Percentiles rank a stretch among this genome's conserved stretches.
Conservation (phyloP, 495 filamentous ascomycete genomes). For the Penicillium coffeae region DNA sequence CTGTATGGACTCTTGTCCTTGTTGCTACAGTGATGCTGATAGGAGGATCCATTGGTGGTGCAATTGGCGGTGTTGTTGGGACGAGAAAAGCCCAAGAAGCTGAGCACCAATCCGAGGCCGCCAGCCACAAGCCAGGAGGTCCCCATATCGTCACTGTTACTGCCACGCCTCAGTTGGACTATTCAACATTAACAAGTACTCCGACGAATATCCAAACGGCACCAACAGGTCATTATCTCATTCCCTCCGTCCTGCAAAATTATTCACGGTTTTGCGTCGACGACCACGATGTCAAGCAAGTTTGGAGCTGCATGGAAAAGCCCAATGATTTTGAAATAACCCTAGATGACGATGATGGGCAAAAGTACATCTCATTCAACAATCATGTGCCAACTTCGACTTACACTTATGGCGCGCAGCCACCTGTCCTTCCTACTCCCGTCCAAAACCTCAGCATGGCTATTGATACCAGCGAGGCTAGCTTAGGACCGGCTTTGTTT, state of each 20-base stretch:
- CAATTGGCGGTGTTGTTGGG: conserved; percentile 56
- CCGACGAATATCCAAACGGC: conserved; percentile 56
- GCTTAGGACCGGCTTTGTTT: conserved; percentile 70
- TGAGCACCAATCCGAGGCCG: conserved; percentile 10
- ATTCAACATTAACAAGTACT: conserved; percentile 54
- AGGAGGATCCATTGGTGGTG: conserved; percentile 52
- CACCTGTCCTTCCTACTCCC: conserved; percentile 49
- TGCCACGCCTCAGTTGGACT: conserved; percentile 59
- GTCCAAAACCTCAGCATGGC: conserved; percentile 56
- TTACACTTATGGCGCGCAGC: conserved; percentile 71
- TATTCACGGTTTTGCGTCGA: conserved; percentile 64
- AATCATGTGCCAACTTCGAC: conserved; percentile 20
- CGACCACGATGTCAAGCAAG: conserved; percentile 51
- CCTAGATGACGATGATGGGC: conserved; percentile 17
- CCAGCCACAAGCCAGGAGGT: conserved; percentile 9
- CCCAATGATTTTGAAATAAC: conserved; percentile 39
- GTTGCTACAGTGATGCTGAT: conserved; percentile 52
- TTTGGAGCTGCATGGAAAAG: conserved; percentile 64
- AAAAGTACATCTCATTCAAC: conserved; percentile 26
- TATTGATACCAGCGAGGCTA: conserved; percentile 56
- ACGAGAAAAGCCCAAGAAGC: conserved; percentile 37
- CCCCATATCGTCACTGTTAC: conserved; percentile 48
- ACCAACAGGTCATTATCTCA: conserved; percentile 59
- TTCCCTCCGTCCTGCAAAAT: conserved; percentile 57
- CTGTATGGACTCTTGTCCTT: conserved; percentile 64